These are phyloP conservation scores for Yamadazyma pseudoaaseri DNA, from an alignment of 1,139 yeast genomes.

Conservation along the genomic window DNA sequence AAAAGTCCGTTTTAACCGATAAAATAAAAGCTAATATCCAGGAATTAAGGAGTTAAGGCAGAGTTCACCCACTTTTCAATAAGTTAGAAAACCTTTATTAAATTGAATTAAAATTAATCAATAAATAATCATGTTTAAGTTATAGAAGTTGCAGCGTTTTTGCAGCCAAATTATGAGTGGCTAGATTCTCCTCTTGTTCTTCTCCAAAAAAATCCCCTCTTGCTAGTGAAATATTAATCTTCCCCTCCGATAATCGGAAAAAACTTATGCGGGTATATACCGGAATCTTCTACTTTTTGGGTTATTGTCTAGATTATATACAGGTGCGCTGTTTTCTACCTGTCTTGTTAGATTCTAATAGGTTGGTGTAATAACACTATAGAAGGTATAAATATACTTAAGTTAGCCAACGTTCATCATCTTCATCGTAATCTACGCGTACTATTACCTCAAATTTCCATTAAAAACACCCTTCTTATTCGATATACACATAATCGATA, in stretches of 20 bases:
- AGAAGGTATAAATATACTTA: no score
- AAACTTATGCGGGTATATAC: conserved; percentile 7
- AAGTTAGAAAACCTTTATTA: conserved; percentile 2
- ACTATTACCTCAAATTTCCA: no score
- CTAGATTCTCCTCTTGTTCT: conserved; percentile 1
- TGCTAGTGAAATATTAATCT: conserved; percentile 4
- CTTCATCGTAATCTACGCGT: no score
- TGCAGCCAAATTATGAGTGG: conserved; percentile 4
- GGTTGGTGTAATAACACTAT: no score
- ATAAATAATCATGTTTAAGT: no score
- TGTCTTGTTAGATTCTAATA: no score
- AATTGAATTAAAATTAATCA: background rate
- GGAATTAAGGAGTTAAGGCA: conserved; percentile 7
- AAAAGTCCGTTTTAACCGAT: conserved; percentile 8
- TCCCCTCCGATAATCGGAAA: conserved; percentile 15
- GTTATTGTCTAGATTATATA: background rate
- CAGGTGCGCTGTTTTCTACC: no score
- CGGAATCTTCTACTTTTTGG: conserved; percentile 5
- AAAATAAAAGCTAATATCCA: background rate
- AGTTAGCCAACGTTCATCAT: no score
- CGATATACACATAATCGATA: no score
- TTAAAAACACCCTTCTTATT: no score
- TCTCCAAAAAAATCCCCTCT: conserved; percentile 5
- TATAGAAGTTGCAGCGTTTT: no score
- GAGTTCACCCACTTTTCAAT: conserved; percentile 2